A percentile compares a stretch with the other conserved stretches of the same genome.
Evolutionary conservation across 1,284 basidiomycete genomes (phyloP).

Genomic region (Mixia osmundae): DNA sequence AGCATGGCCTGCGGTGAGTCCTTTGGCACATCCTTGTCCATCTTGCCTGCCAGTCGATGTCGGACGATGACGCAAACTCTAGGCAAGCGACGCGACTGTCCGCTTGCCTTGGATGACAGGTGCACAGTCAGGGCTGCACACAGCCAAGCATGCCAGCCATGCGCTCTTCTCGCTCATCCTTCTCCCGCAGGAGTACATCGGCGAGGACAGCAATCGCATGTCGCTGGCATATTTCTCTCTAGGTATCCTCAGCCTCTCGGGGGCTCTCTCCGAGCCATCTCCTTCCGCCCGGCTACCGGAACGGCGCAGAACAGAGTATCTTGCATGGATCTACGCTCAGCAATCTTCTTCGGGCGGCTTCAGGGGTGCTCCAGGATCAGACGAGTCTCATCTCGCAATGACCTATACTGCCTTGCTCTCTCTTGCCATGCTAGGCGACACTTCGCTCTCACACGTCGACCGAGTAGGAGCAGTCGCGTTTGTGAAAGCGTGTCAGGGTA

Average conservation of each 20-base stretch:
- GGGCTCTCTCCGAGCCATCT: too few relatives aligned
- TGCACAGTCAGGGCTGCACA: too few relatives aligned
- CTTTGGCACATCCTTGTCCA: too few relatives aligned
- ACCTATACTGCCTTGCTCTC: slow-evolving; percentile 67
- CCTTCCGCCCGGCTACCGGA: slow-evolving; percentile 9
- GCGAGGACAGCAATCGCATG: slow-evolving; percentile 10
- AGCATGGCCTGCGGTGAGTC: too few relatives aligned
- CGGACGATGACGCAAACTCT: too few relatives aligned
- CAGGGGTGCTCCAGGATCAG: slow-evolving; percentile 8
- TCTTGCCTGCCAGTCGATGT: too few relatives aligned
- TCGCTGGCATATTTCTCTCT: slow-evolving; percentile 17
- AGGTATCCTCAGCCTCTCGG: slow-evolving; percentile 11
- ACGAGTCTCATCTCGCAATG: slow-evolving; percentile 54
- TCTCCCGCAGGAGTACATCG: neutral
- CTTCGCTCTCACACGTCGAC: slow-evolving; percentile 43
- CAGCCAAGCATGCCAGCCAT: neutral
- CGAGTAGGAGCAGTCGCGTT: slow-evolving; percentile 37
- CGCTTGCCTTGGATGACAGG: too few relatives aligned
- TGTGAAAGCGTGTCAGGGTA: slow-evolving; percentile 41
- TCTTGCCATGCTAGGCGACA: slow-evolving; percentile 58
- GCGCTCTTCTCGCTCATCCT: neutral
- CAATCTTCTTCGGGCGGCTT: slow-evolving; percentile 14
- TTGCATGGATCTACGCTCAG: slow-evolving; percentile 17
- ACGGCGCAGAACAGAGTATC: slow-evolving; percentile 6
- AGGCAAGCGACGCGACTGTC: too few relatives aligned